Base-by-base conservation (phyloP, 2,329 filamentous ascomycete genomes). In the Penicillium thymicola region DNA sequence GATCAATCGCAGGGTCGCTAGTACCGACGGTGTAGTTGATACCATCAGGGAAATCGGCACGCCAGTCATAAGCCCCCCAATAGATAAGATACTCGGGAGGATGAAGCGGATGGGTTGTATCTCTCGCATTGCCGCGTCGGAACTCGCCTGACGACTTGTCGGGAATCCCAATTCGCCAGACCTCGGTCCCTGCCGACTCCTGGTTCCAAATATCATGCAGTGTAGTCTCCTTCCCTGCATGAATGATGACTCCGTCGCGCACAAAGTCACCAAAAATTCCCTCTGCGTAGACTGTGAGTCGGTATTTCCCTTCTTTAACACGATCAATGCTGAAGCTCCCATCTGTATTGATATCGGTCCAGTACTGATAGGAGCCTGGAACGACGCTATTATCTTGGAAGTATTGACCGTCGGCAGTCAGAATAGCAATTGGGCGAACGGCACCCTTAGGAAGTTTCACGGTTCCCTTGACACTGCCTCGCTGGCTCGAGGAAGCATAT, bases 111-210 rank as follows among this genome's bases (percentile, higher is more conserved):
- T 82, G 78, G 0, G 75, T 76, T 1, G 68, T 65, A 49, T 84
- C 81, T 0, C 65, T 75, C 5, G 76, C 77, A 61, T 81, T 76
- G 14, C 85, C 85, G 62, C 86, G 85, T 10, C 76, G 76, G 67
- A 81, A 87, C 65, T 88, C 85, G 16, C 84, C 85, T 4, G 79
- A 79, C 8, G 78, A 81, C 64, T 85, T 85, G 62, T 87, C 85
- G 0, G 85, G 85, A 0, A 76, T 83, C 3, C 85, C 85, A 46
- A 88, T 81, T 21, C 85, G 78, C 79, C 82, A 88, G 53, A 88
- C 71, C 63, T 88, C 85, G 0, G 66, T 78, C 2, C 85, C 85
- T 0, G 80, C 76, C 0, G 76, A 78, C 61, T 87, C 85, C 45
- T 82, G 76, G 2, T 67, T 70, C 83, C 85, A 87, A 37, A 62